Conservation (phyloP, 2,329 filamentous ascomycete species). For the Aspergillus sojae region DNA sequence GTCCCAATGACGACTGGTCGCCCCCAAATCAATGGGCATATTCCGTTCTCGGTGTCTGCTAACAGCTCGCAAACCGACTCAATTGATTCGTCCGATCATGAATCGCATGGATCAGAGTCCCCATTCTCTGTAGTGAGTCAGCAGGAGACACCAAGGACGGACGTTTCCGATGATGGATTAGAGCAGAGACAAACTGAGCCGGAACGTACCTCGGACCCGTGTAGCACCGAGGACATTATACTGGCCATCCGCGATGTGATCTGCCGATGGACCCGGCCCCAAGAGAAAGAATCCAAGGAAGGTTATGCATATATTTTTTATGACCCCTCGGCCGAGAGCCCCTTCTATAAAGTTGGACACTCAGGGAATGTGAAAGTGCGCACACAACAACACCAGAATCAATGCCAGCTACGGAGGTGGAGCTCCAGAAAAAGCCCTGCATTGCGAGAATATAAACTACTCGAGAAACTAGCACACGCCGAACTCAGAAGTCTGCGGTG, state of each 20-base stretch:
- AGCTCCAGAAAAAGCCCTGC: constrained; percentile 1
- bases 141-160: background rate
- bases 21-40: background rate
- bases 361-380: constrained; percentile 12
- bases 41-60: too few relatives aligned
- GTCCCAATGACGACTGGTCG: background rate
- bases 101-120: background rate
- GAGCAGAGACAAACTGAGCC: background rate
- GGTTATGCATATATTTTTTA: constrained; percentile 15
- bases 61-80: background rate
- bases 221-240: background rate
- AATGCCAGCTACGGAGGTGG: constrained; percentile 11
- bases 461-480: constrained; percentile 16
- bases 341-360: constrained; percentile 17
- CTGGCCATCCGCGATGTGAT: background rate
- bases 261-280: background rate
- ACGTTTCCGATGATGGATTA: background rate
- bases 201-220: background rate
- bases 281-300: too few relatives aligned
- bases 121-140: background rate
- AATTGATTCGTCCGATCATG: background rate
- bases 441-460: constrained; percentile 8
- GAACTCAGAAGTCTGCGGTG: constrained; percentile 15
- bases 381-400: constrained; percentile 9
- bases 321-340: constrained; percentile 11